Base-by-base conservation (phyloP, 106 monocot species). In the Acanthochlamys bracteata region DNA sequence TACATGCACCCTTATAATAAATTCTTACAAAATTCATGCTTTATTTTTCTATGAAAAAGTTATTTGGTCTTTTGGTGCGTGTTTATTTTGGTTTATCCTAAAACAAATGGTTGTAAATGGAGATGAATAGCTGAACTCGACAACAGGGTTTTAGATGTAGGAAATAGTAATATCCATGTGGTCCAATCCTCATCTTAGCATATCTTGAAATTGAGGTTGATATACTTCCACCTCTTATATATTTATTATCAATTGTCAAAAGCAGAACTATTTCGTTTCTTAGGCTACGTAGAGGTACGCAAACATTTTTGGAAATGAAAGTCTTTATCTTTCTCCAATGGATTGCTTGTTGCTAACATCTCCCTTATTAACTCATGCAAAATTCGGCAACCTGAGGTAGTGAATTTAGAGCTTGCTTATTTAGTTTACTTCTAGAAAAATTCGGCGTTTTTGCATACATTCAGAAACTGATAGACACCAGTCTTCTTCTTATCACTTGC, bases 301-400 rank as follows among this genome's bases (percentile, higher is more conserved):
- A 70, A 53, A 25, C 24, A 55, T 61, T 70, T 16, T 20, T 58
- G 40, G 22, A 71, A 52, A 20, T 41, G 70, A 21, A 27, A 20
- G 39, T 63, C 59, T 67, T 39, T 20, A 65, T 41, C 74, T 49
- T 10, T 16, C 25, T 22, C 54, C 42, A 56, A 86, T 86, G 86
- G 82, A 82, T 73, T 67, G 57, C 70, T 54, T 79, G 71, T 64
- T 79, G 21, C 73, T 64, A 59, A 59, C 59, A 66, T 75, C 76
- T 57, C 20, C 66, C 17, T 64, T 67, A 19, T 61, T 55, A 63
- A 39, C 73, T 65, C 70, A 70, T 39, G n/a, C 60, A 11, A 55
- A 55, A 54, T 41, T 82, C 25, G 53, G 63, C 63, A 78, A 41
- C 62, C 58, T 66, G 63, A 76, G 86, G 72, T 78, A 27, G 12